A percentile compares a stretch with the other conserved stretches of the same genome.
Evolutionary conservation across 106 monocot genomes (phyloP).

Genomic region (Vanilla planifolia): DNA sequence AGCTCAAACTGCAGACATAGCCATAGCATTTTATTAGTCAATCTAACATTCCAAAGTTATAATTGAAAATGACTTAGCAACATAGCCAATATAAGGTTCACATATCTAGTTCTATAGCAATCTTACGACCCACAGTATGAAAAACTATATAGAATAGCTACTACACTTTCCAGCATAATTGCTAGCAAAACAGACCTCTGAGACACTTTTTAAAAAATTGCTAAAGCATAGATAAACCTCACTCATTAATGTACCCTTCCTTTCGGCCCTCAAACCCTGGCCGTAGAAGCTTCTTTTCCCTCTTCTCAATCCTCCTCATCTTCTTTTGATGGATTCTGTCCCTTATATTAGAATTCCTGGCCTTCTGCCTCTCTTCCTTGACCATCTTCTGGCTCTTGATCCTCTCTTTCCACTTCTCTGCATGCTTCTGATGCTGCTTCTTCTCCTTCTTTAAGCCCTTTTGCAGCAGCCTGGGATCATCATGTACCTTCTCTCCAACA

Average conservation of each 20-base stretch:
- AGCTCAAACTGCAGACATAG: no score
- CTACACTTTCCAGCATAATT: no score
- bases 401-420: conserved; percentile 83
- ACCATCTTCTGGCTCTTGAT: conserved; percentile 25
- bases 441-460: conserved; percentile 84
- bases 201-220: no score
- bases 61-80: no score
- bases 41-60: no score
- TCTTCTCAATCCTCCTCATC: conserved; percentile 75
- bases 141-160: no score
- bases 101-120: no score
- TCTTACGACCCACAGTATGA: no score
- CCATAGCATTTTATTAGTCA: no score
- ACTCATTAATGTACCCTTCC: conserved; percentile 50
- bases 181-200: no score
- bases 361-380: conserved; percentile 62
- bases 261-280: conserved; percentile 80
- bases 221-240: conserved; percentile 2
- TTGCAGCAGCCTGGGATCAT: conserved; percentile 67
- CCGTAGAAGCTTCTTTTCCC: conserved; percentile 91
- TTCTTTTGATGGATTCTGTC: conserved; percentile 73
- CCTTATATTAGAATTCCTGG: conserved; percentile 68
- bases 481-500: conserved; percentile 74
- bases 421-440: conserved; percentile 60
- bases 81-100: no score